These are phyloP conservation scores for Cubamyces sp. DNA, from an alignment of 768 basidiomycete genomes.

Conservation along the genomic window DNA sequence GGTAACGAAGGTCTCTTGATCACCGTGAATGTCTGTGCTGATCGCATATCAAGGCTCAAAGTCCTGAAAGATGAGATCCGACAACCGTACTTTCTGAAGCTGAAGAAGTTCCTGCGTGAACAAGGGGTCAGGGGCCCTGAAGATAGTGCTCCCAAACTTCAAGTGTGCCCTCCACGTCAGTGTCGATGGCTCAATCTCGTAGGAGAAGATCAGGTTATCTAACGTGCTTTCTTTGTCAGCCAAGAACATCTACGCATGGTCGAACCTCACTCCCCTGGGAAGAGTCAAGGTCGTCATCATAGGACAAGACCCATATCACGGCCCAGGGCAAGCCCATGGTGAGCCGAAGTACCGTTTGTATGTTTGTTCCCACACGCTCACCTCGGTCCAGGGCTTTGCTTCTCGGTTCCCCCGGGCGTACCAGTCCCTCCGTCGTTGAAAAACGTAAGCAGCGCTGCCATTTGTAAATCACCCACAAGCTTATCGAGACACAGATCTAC, in stretches of 20 bases:
- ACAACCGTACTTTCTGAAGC: constrained; percentile 73
- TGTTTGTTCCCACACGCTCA: constrained; percentile 7
- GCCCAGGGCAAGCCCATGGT: constrained; percentile 85
- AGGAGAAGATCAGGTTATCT: background rate
- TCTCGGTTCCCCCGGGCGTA: constrained; percentile 86
- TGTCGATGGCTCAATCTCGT: background rate
- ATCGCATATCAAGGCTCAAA: constrained; percentile 58
- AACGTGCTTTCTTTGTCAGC: constrained; percentile 44
- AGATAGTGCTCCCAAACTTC: constrained; percentile 49
- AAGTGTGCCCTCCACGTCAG: constrained; percentile 82
- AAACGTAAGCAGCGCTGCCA: constrained; percentile 56
- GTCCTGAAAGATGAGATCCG: constrained; percentile 73
- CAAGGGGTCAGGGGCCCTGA: constrained; percentile 61
- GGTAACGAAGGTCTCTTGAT: constrained; percentile 44
- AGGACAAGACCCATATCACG: constrained; percentile 89
- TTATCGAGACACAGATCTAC: constrained; percentile 66
- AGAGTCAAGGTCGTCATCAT: constrained; percentile 88
- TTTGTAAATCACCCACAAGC: constrained; percentile 8
- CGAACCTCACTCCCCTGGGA: constrained; percentile 77
- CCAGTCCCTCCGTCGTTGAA: constrained; percentile 77
- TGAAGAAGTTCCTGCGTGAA: constrained; percentile 72
- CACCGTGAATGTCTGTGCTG: background rate
- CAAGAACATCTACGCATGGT: constrained; percentile 89
- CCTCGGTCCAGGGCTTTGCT: constrained; percentile 68
- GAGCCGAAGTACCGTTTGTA: constrained; percentile 26